These are phyloP conservation scores for Kingdonia uniflora DNA, from an alignment of 164 flowering plant genomes.

Conservation along the genomic window DNA sequence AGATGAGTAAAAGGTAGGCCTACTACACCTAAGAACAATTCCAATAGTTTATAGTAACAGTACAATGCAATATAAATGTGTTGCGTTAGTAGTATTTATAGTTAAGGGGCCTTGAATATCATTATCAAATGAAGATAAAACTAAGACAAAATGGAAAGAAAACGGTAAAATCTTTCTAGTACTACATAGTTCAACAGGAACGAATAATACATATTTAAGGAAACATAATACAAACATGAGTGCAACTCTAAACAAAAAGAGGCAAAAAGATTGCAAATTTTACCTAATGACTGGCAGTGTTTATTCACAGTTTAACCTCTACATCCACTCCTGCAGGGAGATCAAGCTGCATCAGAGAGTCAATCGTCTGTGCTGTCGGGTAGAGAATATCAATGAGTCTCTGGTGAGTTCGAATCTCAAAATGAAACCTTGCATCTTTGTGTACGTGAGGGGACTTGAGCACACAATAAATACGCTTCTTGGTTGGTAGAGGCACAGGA, in stretches of 20 bases:
- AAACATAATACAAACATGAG: neutral
- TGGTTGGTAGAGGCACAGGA: constrained; percentile 91
- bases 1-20: too few species aligned
- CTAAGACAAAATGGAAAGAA: neutral
- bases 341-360: constrained; percentile 91
- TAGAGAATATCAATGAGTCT: constrained; percentile 84
- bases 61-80: too few species aligned
- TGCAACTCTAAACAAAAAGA: neutral
- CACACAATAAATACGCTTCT: constrained; percentile 76
- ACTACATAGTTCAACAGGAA: neutral
- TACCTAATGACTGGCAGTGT: constrained; percentile 4
- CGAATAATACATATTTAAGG: neutral
- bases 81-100: too few species aligned
- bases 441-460: constrained; percentile 94
- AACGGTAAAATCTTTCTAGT: neutral
- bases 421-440: constrained; percentile 94
- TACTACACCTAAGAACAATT: too few species aligned
- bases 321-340: constrained; percentile 97
- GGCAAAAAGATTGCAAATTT: neutral
- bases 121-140: neutral
- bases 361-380: constrained; percentile 96
- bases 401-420: constrained; percentile 92
- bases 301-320: constrained; percentile 73
- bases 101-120: too few species aligned
- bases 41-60: too few species aligned